Conservation (phyloP, 371 early-diverging fungal species). For the Choanephora cucurbitarum region DNA sequence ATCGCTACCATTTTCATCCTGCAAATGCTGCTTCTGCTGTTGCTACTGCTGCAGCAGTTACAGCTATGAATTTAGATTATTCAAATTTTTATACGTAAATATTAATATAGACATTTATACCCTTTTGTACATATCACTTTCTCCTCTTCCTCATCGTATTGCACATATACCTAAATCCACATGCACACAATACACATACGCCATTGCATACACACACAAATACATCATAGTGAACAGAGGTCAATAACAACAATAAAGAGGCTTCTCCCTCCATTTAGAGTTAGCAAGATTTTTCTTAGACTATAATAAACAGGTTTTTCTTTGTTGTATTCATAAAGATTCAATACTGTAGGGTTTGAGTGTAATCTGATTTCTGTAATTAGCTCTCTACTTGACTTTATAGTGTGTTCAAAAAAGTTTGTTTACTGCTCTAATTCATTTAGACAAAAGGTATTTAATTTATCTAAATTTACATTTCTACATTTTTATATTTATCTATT, state of each 20-base stretch:
- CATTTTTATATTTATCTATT: too few species aligned
- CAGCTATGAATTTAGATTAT: constrained; percentile 29
- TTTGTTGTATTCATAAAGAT: too few species aligned
- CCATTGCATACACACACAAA: neutral
- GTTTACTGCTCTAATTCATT: too few species aligned
- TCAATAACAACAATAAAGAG: too few species aligned
- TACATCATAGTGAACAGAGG: too few species aligned
- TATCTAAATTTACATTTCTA: too few species aligned
- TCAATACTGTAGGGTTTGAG: too few species aligned
- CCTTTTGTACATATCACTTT: neutral
- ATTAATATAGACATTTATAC: constrained; percentile 1
- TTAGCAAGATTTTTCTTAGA: too few species aligned
- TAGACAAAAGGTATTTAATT: too few species aligned
- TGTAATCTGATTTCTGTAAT: neutral
- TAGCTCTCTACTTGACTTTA: neutral
- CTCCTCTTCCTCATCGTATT: constrained; percentile 1
- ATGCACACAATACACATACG: neutral
- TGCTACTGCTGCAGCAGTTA: constrained; percentile 22
- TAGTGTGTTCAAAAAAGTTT: too few species aligned
- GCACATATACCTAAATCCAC: neutral
- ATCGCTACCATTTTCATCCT: neutral
- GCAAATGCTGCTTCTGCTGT: constrained; percentile 14
- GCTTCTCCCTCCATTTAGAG: too few species aligned
- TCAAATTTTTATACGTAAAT: constrained; percentile 25
- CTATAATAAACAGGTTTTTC: too few species aligned